A percentile compares a stretch with the other conserved stretches of the same genome.
Evolutionary conservation across 1,284 basidiomycete genomes (phyloP).

Genomic region (Phenoliferia sp.): DNA sequence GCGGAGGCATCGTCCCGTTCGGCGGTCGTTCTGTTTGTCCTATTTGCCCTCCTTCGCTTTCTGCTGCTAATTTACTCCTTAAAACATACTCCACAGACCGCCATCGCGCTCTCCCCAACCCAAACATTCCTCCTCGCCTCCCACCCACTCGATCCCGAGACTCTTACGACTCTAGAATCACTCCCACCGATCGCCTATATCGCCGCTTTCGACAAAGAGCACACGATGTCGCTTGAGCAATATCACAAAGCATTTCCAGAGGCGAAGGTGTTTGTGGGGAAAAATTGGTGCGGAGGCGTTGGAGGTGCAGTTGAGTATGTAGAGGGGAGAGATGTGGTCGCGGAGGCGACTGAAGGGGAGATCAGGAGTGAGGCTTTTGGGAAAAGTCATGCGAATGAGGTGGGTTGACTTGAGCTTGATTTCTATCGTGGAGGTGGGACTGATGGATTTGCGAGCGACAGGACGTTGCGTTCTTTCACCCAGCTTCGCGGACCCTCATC

Average conservation of each 20-base stretch:
- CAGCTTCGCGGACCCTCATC: slow-evolving; percentile 68
- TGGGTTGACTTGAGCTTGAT: no score
- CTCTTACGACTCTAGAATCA: slow-evolving; percentile 4
- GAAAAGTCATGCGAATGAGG: slow-evolving; percentile 30
- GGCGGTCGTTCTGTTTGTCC: slow-evolving; percentile 39
- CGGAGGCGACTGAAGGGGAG: slow-evolving; percentile 28
- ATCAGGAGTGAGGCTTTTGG: slow-evolving; percentile 24
- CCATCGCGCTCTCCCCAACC: slow-evolving; percentile 64
- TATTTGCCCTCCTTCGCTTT: background rate
- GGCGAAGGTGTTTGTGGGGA: slow-evolving; percentile 28
- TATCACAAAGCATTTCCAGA: slow-evolving; percentile 30
- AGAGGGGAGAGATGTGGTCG: slow-evolving; percentile 29
- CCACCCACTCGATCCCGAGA: slow-evolving; percentile 64
- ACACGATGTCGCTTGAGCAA: slow-evolving; percentile 20
- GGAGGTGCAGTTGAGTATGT: slow-evolving; percentile 5
- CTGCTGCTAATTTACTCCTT: background rate
- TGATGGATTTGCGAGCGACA: slow-evolving; percentile 37
- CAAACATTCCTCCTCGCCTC: slow-evolving; percentile 82
- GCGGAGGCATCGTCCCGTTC: slow-evolving; percentile 41
- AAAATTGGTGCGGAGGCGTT: slow-evolving; percentile 22
- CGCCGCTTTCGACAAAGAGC: slow-evolving; percentile 16
- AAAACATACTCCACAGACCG: slow-evolving; percentile 55
- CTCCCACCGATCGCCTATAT: slow-evolving; percentile 15
- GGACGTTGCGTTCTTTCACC: slow-evolving; percentile 84
- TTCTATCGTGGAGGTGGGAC: no score